These are phyloP conservation scores for Collybia sordida DNA, from an alignment of 768 basidiomycete genomes.

Conservation along the genomic window DNA sequence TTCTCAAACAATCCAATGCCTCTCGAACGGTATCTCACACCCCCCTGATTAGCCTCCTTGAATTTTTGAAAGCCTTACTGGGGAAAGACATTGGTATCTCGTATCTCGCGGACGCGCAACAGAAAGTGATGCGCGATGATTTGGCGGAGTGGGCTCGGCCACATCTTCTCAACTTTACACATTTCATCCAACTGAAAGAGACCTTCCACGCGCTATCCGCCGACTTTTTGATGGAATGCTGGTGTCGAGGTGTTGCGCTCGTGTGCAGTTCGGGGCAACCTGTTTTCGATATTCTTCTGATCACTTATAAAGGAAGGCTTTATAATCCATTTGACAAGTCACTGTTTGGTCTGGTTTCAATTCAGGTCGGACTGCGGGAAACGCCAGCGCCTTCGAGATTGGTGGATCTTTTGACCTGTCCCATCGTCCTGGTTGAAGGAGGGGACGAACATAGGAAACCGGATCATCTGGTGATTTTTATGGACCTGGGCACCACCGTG, in stretches of 20 bases:
- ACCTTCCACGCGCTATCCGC: not conserved
- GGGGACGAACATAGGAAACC: not conserved
- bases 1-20: too few relatives aligned
- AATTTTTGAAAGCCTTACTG: not conserved
- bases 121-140: not conserved
- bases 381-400: not conserved
- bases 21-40: too few relatives aligned
- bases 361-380: not conserved
- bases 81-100: not conserved
- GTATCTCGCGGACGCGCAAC: not conserved
- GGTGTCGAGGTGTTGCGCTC: too few relatives aligned
- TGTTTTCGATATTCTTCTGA: not conserved
- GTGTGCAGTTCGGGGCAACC: not conserved
- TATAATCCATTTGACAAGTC: not conserved
- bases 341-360: not conserved
- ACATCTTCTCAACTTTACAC: not conserved
- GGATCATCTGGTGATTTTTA: not conserved
- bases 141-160: not conserved
- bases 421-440: not conserved
- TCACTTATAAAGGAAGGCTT: not conserved
- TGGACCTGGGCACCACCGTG: not conserved
- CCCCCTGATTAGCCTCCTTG: not conserved
- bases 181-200: not conserved
- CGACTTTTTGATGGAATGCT: not conserved
- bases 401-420: not conserved